Conservation (phyloP, 2,329 filamentous ascomycete species). For the Alternaria ethzedia region DNA sequence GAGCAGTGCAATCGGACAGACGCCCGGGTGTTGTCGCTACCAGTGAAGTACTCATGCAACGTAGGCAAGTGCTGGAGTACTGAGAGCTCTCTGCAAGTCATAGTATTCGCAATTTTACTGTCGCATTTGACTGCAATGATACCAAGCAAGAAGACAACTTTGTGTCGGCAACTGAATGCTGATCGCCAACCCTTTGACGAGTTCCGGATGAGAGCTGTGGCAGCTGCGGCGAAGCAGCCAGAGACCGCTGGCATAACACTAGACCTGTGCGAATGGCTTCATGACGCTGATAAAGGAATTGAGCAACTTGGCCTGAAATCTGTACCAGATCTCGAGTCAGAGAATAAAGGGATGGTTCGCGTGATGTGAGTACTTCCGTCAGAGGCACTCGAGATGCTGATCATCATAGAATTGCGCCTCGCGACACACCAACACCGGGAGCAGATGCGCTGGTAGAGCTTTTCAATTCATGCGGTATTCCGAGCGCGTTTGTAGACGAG, state of each 20-base stretch:
- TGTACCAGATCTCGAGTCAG: conserved; percentile 9
- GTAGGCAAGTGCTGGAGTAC: too few relatives aligned
- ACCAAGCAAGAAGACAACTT: conserved; percentile 6
- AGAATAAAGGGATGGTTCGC: conserved; percentile 17
- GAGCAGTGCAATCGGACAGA: neutral
- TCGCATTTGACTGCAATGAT: neutral
- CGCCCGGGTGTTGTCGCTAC: neutral
- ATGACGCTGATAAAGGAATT: conserved; percentile 9
- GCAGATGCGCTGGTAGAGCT: conserved; percentile 18
- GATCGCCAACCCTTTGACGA: conserved; percentile 17
- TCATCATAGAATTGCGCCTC: conserved; percentile 29
- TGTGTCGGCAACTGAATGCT: conserved; percentile 18
- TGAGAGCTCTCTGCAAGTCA: neutral
- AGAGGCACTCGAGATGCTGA: conserved; percentile 3
- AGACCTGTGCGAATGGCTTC: conserved; percentile 31
- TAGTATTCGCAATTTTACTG: neutral
- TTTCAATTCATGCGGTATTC: conserved; percentile 28
- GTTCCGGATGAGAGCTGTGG: conserved; percentile 6
- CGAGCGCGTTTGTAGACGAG: conserved; percentile 34
- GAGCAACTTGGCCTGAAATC: conserved; percentile 9
- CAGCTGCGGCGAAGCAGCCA: neutral
- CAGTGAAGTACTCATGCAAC: rapidly evolving
- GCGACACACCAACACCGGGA: conserved; percentile 20
- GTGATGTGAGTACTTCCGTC: conserved; percentile 22
- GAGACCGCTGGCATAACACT: neutral